Evolutionary conservation across 83 land plant species (phyloP).

Genomic region (Picea abies): DNA sequence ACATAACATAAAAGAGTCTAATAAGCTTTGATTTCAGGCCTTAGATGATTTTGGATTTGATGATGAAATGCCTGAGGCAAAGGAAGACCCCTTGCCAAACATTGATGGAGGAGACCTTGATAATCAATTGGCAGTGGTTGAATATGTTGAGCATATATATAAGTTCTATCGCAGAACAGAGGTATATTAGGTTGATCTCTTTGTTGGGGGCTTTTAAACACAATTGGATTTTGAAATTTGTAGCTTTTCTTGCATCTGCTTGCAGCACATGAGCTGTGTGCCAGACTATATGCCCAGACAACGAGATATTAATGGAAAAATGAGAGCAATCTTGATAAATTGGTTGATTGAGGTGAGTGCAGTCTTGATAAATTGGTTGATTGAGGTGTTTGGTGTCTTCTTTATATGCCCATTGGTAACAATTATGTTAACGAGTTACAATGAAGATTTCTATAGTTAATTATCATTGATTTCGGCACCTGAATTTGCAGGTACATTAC

Average conservation of each 20-base stretch:
- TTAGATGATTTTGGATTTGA: not conserved
- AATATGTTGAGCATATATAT: slow-evolving; percentile 32
- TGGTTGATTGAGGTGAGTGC: slow-evolving; percentile 46
- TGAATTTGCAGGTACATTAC: not conserved
- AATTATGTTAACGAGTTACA: too few relatives aligned
- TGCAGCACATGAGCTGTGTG: slow-evolving; percentile 21
- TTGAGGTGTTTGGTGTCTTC: not conserved
- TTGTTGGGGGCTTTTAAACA: not conserved
- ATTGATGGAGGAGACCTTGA: slow-evolving; percentile 21
- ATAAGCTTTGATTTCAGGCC: not conserved
- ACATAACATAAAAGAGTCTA: not conserved
- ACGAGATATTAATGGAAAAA: slow-evolving; percentile 26
- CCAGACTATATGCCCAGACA: slow-evolving; percentile 36
- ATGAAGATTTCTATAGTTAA: too few relatives aligned
- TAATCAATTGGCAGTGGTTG: too few relatives aligned
- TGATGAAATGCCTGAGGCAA: slow-evolving; percentile 6
- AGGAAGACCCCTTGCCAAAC: slow-evolving; percentile 37
- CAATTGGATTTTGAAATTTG: not conserved
- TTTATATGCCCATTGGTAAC: not conserved
- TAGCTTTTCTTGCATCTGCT: not conserved
- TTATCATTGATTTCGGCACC: too few relatives aligned
- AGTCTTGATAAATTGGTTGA: not conserved
- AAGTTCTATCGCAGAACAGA: slow-evolving; percentile 54
- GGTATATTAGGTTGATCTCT: slow-evolving; percentile 17
- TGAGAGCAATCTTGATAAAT: slow-evolving; percentile 49